Evolutionary conservation across 345 rosid species (phyloP), one percentile per base, ranked within the genome.

Genomic region (Nephelium lappaceum): DNA sequence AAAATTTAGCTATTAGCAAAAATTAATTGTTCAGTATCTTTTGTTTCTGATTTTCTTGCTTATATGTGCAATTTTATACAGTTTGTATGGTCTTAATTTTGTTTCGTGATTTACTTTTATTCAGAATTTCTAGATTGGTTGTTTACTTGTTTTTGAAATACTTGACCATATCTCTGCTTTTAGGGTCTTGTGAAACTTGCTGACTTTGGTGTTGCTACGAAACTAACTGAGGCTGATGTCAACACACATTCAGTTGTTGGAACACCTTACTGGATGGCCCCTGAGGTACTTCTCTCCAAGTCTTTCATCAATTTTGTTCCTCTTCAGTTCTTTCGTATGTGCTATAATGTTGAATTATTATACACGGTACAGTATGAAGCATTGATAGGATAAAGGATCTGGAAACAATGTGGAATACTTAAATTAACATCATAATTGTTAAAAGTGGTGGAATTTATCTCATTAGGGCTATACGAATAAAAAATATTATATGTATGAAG

Each of bases 181-280:
- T 82, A 94, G 98, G 95, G 98, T 76, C 98, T 97, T 63, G 98
- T 97, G 71, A 97, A 97, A 87, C 98, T 97, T 87, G 99, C 99
- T 87, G 99, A 94, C 87, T 97, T 97, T 90, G 99, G 99, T 81
- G 99, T 97, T 79, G 99, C 99, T 15, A 97, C 99, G 76, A 97
- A 97, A 87, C 86, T 97, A 76, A 97, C 91, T 38, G 99, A 97
- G 87, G 98, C 99, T 83, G 98, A 97, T 87, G 90, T 92, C 71
- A 93, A 94, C 83, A 97, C 99, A 31, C 98, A 91, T 83, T 94
- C 98, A 31, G 98, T 97, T 78, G 98, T 91, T 83, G 99, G 98
- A 84, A 92, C 97, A 51, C 99, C 99, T 71, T 97, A 94, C 66
- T 97, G 99, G 99, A 97, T 97, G 99, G 99, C 99, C 74, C 99